phyloP scores from a whole-genome alignment of 2,329 filamentous ascomycete species.

The Colletotrichum euphorbiae region DNA sequence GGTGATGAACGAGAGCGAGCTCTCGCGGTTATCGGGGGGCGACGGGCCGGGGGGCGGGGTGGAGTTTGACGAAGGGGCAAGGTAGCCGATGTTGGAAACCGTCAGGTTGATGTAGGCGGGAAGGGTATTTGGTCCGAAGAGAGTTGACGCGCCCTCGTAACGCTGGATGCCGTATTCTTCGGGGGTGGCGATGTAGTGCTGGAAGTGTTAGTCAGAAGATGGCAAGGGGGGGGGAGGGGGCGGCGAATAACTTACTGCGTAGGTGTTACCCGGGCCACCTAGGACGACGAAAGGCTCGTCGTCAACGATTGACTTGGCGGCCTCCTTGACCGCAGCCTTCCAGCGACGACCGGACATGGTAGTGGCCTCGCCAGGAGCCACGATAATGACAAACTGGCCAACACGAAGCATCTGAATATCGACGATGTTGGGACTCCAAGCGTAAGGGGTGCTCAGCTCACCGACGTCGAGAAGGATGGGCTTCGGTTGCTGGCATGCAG shows the following conservation, averaged over 20 bases:
- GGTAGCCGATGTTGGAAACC: constrained; percentile 75
- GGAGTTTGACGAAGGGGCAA: constrained; percentile 62
- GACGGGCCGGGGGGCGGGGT: constrained; percentile 65
- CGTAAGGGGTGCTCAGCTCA: constrained; percentile 80
- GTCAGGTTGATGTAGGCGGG: constrained; percentile 90
- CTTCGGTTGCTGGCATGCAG: constrained; percentile 82
- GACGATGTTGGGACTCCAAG: constrained; percentile 92
- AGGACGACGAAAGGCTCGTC: constrained; percentile 80
- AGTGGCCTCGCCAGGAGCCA: constrained; percentile 87
- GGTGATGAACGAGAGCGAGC: constrained; percentile 83
- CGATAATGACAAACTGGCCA: constrained; percentile 85
- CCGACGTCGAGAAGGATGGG: constrained; percentile 91
- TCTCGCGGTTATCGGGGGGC: constrained; percentile 82
- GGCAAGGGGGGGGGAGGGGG: constrained; percentile 64
- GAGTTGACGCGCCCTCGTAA: constrained; percentile 94
- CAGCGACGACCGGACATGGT: constrained; percentile 94
- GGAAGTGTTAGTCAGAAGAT: neutral
- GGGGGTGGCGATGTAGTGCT: constrained; percentile 80
- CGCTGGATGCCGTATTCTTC: constrained; percentile 88
- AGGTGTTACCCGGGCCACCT: constrained; percentile 90
- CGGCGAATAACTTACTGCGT: constrained; percentile 61
- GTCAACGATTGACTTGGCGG: constrained; percentile 57
- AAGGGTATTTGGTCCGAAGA: constrained; percentile 86
- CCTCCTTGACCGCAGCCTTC: constrained; percentile 76
- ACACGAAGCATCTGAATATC: constrained; percentile 88